Conservation (phyloP, 192 early-diverging fungal species). For the Coemansia sp. region DNA sequence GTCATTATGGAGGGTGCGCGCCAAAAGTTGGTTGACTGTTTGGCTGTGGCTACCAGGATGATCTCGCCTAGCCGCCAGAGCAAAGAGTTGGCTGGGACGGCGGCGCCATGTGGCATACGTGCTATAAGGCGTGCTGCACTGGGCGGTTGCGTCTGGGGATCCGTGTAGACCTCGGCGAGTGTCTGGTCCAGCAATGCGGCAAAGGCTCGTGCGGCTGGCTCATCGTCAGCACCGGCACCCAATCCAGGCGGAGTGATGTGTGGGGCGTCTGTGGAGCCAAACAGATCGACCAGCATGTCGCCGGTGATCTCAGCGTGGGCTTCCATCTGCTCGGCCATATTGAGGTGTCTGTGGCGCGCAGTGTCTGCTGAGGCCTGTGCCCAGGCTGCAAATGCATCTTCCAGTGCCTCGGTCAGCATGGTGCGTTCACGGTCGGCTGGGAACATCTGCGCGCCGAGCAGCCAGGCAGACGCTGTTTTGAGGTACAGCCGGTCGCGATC, state of each 20-base stretch:
- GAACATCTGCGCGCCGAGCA: slow-evolving; percentile 34
- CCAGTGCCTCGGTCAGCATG: slow-evolving; percentile 42
- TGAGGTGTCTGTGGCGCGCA: slow-evolving; percentile 32
- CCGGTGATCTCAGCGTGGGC: slow-evolving; percentile 37
- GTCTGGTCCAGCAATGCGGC: slow-evolving; percentile 14
- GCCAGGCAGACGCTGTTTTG: slow-evolving; percentile 37
- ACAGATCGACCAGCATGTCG: slow-evolving; percentile 46
- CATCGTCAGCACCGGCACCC: slow-evolving; percentile 3
- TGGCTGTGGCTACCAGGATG: slow-evolving; percentile 34
- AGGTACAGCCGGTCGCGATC: slow-evolving; percentile 36
- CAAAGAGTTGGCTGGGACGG: slow-evolving; percentile 39
- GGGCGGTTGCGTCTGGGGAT: not conserved
- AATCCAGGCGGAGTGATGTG: slow-evolving; percentile 23
- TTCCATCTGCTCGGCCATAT: slow-evolving; percentile 35
- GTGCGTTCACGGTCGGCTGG: slow-evolving; percentile 40
- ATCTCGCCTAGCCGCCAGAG: slow-evolving; percentile 49
- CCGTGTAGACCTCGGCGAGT: slow-evolving; percentile 17
- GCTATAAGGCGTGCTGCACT: slow-evolving; percentile 26
- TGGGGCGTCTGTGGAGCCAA: slow-evolving; percentile 15
- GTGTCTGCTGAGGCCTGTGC: slow-evolving; percentile 20
- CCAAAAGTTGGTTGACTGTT: slow-evolving; percentile 40
- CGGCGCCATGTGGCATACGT: slow-evolving; percentile 38
- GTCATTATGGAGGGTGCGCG: slow-evolving; percentile 58
- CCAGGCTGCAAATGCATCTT: slow-evolving; percentile 49
- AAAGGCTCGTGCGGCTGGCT: slow-evolving; percentile 1